Evolutionary conservation across 768 basidiomycete genomes (phyloP).

Genomic region (Epithele typhae): DNA sequence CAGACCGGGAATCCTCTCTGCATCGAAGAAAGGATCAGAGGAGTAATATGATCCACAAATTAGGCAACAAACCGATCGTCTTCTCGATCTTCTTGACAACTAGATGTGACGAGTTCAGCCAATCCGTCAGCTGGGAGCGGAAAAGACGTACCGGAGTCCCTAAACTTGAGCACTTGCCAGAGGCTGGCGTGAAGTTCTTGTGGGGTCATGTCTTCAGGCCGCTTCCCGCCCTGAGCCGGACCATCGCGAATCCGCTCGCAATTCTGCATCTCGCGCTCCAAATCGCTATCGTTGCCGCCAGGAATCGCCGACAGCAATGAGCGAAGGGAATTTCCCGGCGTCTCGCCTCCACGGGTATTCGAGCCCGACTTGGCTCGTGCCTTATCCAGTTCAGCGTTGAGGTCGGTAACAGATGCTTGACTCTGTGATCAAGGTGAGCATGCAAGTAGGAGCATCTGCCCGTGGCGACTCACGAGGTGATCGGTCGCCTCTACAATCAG

Average conservation of each 20-base stretch:
- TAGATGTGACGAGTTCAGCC: too few species aligned
- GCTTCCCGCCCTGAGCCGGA: constrained; percentile 51
- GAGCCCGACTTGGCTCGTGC: constrained; percentile 51
- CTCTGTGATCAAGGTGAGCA: constrained; percentile 20
- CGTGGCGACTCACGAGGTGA: constrained; percentile 43
- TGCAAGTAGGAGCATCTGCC: too few species aligned
- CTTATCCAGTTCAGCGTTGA: constrained; percentile 71
- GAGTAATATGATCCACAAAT: background rate
- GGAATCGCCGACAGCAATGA: constrained; percentile 60
- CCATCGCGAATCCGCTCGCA: constrained; percentile 66
- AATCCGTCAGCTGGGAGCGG: too few species aligned
- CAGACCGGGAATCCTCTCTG: constrained; percentile 84
- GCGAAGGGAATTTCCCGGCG: constrained; percentile 48
- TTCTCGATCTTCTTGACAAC: constrained; percentile 76
- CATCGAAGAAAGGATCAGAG: too few species aligned
- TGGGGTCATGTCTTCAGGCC: constrained; percentile 79
- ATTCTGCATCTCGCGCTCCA: constrained; percentile 71
- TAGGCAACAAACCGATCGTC: constrained; percentile 47
- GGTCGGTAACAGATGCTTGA: constrained; percentile 77
- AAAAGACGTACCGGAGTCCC: constrained; percentile 62
- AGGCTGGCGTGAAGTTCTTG: constrained; percentile 81
- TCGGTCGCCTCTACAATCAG: constrained; percentile 51
- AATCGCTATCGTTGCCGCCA: constrained; percentile 51
- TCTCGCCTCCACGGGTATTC: constrained; percentile 31
- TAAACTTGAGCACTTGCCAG: constrained; percentile 84